These are phyloP conservation scores for Theileria equi DNA, from an alignment of 169 alveolate genomes.

Conservation along the genomic window DNA sequence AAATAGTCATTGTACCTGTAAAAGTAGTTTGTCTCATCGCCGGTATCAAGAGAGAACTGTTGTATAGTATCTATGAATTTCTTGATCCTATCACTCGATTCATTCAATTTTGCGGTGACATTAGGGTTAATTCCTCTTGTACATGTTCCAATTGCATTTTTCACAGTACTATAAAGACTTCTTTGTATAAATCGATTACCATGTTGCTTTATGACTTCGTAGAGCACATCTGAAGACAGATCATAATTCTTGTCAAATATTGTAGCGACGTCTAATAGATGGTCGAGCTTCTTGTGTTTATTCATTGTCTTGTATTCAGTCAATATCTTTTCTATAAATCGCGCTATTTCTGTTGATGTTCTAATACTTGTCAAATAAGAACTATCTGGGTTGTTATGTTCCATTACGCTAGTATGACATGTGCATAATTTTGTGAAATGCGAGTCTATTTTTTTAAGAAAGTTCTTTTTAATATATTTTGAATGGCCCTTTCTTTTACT, in stretches of 20 bases:
- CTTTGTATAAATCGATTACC: slow-evolving; percentile 60
- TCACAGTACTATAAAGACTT: slow-evolving; percentile 34
- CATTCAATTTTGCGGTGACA: slow-evolving; percentile 26
- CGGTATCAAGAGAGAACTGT: slow-evolving; percentile 42
- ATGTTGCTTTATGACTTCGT: slow-evolving; percentile 59
- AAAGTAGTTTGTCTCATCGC: neutral
- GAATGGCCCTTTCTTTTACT: neutral
- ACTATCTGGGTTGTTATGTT: neutral
- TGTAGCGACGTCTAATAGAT: neutral
- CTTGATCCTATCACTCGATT: slow-evolving; percentile 34
- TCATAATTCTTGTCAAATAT: slow-evolving; percentile 14
- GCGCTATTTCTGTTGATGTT: too few species aligned
- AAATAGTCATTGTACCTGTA: slow-evolving; percentile 15
- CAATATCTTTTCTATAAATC: slow-evolving; percentile 4
- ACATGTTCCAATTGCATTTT: slow-evolving; percentile 5
- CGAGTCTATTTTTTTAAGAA: slow-evolving; percentile 20
- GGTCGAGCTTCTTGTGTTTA: neutral
- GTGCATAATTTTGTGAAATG: slow-evolving; percentile 58
- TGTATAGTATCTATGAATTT: slow-evolving; percentile 48
- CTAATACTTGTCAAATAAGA: too few species aligned
- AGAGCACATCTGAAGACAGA: slow-evolving; percentile 58
- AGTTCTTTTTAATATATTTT: slow-evolving; percentile 2
- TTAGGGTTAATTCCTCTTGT: slow-evolving; percentile 16
- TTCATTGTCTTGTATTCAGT: neutral
- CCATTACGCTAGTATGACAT: slow-evolving; percentile 30